Percentiles rank a stretch among this genome's conserved stretches.
phyloP scores from a whole-genome alignment of 2,329 filamentous ascomycete genomes.

The Epichloe elymi region DNA sequence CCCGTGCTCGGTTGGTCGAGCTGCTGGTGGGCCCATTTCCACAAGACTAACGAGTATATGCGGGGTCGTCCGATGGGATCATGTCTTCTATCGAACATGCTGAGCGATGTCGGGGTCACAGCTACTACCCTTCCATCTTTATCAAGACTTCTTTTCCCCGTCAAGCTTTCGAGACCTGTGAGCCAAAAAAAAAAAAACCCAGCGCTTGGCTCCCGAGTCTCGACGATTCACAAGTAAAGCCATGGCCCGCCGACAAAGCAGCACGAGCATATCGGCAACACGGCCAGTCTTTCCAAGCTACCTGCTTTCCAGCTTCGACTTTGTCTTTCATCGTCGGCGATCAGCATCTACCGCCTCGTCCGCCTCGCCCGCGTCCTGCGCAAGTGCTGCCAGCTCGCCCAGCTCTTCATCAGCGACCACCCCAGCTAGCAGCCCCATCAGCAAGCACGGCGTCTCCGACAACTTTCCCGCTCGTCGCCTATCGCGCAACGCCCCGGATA shows the following conservation, averaged over 20 bases:
- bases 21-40: too few species aligned
- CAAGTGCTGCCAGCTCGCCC: conserved; percentile 12
- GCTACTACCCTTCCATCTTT: too few species aligned
- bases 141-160: too few species aligned
- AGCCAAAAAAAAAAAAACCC: neutral
- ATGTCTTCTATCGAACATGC: too few species aligned
- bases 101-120: too few species aligned
- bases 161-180: too few species aligned
- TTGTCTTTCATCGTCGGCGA: conserved; percentile 32
- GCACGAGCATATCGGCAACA: conserved; percentile 26
- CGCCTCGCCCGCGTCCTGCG: conserved; percentile 18
- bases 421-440: conserved; percentile 14
- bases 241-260: conserved; percentile 10
- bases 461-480: conserved; percentile 18
- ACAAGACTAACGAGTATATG: too few species aligned
- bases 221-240: too few species aligned
- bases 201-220: neutral
- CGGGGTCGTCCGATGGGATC: too few species aligned
- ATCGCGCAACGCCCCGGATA: conserved; percentile 34
- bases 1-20: too few species aligned
- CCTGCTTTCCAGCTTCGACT: conserved; percentile 36
- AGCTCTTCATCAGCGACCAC: conserved; percentile 16
- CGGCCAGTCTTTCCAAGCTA: conserved; percentile 36
- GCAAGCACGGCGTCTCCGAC: conserved; percentile 5
- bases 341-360: conserved; percentile 16